Conservation (phyloP, 805 yeast species). For the Nematodospora valgi region DNA sequence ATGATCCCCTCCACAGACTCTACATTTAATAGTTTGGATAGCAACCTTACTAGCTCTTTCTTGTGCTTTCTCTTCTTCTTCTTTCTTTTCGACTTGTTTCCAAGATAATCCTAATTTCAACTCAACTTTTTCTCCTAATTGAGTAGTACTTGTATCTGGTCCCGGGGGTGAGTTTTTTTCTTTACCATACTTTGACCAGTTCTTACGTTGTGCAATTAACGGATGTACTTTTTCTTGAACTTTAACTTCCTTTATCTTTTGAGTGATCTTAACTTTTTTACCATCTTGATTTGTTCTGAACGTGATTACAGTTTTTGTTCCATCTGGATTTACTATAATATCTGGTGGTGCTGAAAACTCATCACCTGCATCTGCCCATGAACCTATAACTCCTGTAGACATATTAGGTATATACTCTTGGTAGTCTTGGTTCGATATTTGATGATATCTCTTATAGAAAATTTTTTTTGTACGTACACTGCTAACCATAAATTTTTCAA, state of each 20-base stretch:
- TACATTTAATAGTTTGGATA: conserved; percentile 60
- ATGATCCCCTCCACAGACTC: conserved; percentile 93
- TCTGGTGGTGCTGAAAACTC: conserved; percentile 75
- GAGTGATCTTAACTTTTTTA: conserved; percentile 83
- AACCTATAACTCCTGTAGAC: conserved; percentile 37
- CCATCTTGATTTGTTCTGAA: conserved; percentile 74
- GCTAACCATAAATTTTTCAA: neutral
- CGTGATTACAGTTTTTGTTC: conserved; percentile 83
- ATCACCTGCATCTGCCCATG: conserved; percentile 76
- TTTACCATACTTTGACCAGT: conserved; percentile 85
- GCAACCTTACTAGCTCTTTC: conserved; percentile 36
- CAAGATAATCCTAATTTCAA: conserved; percentile 71
- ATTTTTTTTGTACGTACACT: conserved; percentile 1
- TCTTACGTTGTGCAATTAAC: conserved; percentile 79
- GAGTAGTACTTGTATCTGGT: conserved; percentile 85
- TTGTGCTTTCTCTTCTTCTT: conserved; percentile 53
- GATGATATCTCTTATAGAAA: conserved; percentile 1
- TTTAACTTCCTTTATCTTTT: conserved; percentile 71
- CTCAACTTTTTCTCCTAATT: conserved; percentile 79
- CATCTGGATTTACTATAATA: conserved; percentile 76
- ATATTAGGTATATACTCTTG: conserved; percentile 10
- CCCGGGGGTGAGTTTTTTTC: conserved; percentile 74
- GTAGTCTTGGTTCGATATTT: neutral
- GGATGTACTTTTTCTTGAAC: conserved; percentile 82
- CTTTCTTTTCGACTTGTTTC: conserved; percentile 75